Evolutionary conservation across 352 stramenopile species (phyloP).

Genomic region (Pythium vanterpoolii): DNA sequence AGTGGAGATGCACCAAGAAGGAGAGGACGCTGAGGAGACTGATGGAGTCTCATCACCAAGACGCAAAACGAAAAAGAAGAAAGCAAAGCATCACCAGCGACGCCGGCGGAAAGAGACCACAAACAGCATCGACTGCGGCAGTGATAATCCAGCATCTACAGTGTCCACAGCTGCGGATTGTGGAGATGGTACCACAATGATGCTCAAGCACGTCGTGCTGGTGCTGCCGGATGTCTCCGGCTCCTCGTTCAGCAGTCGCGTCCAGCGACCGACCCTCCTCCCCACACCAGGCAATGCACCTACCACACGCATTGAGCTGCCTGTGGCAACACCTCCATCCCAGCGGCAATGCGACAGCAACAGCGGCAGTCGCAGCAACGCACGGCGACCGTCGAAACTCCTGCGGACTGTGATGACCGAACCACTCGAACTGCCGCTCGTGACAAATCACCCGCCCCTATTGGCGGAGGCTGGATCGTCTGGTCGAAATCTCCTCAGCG

Average conservation of each 20-base stretch:
- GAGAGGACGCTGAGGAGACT: slow-evolving; percentile 16
- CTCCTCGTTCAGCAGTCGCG: background rate
- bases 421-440: slow-evolving; percentile 24
- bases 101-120: background rate
- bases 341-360: background rate
- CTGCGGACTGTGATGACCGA: background rate
- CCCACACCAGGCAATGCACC: background rate
- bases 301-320: background rate
- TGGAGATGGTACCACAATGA: background rate
- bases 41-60: background rate
- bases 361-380: background rate
- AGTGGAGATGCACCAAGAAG: background rate
- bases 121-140: background rate
- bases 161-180: background rate
- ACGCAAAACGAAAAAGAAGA: slow-evolving; percentile 8
- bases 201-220: background rate
- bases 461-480: background rate
- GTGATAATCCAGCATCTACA: background rate
- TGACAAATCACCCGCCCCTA: too few species aligned
- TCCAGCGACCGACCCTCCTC: too few species aligned
- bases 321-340: background rate
- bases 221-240: slow-evolving; percentile 16
- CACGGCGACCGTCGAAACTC: background rate
- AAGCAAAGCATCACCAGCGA: slow-evolving; percentile 1
- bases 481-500: background rate